These are phyloP conservation scores for Ajuga reptans DNA, from an alignment of 305 asterid species.

Conservation along the genomic window DNA sequence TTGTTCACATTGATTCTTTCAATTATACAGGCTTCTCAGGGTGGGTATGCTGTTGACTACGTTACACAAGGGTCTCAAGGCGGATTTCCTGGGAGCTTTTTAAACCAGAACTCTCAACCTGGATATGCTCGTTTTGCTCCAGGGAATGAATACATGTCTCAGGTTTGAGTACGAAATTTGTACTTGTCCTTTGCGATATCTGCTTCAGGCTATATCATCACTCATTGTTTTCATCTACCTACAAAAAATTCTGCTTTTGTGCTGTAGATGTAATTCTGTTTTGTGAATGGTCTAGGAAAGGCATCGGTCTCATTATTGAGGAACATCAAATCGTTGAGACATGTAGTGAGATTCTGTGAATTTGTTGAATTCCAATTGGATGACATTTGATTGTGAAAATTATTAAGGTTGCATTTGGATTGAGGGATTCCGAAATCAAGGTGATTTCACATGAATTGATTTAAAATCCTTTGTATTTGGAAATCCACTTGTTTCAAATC, in stretches of 20 bases:
- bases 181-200: slow-evolving; percentile 1
- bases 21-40: slow-evolving; percentile 70
- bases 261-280: background rate
- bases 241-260: background rate
- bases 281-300: background rate
- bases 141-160: slow-evolving; percentile 98
- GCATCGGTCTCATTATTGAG: background rate
- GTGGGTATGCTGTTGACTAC: slow-evolving; percentile 82
- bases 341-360: background rate
- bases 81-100: slow-evolving; percentile 74
- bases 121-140: slow-evolving; percentile 85
- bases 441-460: too few species aligned
- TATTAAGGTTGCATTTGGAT: background rate
- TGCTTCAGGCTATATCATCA: background rate
- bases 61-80: slow-evolving; percentile 79
- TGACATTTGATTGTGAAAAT: background rate
- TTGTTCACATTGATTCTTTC: slow-evolving; percentile 11
- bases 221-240: background rate
- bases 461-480: too few species aligned
- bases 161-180: slow-evolving; percentile 42
- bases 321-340: background rate
- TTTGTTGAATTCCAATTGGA: background rate
- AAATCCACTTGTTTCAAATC: too few species aligned
- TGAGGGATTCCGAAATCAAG: too few species aligned
- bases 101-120: slow-evolving; percentile 84